Percentiles rank a stretch among this genome's conserved stretches.
Evolutionary conservation across 345 rosid genomes (phyloP).

Genomic region (Carallia brachiata): DNA sequence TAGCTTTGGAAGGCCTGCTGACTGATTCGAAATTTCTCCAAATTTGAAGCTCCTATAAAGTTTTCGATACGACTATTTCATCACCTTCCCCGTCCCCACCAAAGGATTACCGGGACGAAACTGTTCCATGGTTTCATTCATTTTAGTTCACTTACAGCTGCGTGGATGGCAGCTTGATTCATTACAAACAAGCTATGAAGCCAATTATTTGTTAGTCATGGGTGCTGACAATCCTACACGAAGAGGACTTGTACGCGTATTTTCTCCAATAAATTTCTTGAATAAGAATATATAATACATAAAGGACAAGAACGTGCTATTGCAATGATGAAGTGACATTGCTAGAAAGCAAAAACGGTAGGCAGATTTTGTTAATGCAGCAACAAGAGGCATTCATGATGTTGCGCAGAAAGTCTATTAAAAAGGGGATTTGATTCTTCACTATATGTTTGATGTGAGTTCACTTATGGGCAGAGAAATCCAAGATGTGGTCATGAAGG

Average conservation of each 20-base stretch:
- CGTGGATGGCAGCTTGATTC: no score
- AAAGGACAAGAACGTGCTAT: conserved; percentile 5
- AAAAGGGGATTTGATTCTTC: background rate
- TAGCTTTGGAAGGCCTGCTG: conserved; percentile 18
- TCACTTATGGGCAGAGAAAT: conserved; percentile 12
- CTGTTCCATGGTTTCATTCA: background rate
- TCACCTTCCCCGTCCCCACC: no score
- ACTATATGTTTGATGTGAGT: background rate
- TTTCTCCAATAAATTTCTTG: no score
- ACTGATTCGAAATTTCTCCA: conserved; percentile 11
- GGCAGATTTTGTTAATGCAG: background rate
- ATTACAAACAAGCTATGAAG: no score
- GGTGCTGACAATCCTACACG: no score
- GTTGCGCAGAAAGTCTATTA: conserved; percentile 24
- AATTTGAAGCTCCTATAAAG: conserved; percentile 6
- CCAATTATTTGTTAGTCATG: no score
- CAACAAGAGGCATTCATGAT: conserved; percentile 16
- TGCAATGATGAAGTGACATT: conserved; percentile 23
- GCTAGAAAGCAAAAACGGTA: conserved; percentile 2
- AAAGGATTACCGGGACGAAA: background rate
- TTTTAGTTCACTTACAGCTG: no score
- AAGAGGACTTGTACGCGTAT: no score
- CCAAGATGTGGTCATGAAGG: conserved; percentile 2
- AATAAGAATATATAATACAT: background rate
- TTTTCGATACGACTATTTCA: background rate